Percentiles rank a stretch among this genome's conserved stretches.
These are phyloP conservation scores for Helotiales sp. DNA, from an alignment of 2,329 filamentous ascomycete species.

Conservation along the genomic window DNA sequence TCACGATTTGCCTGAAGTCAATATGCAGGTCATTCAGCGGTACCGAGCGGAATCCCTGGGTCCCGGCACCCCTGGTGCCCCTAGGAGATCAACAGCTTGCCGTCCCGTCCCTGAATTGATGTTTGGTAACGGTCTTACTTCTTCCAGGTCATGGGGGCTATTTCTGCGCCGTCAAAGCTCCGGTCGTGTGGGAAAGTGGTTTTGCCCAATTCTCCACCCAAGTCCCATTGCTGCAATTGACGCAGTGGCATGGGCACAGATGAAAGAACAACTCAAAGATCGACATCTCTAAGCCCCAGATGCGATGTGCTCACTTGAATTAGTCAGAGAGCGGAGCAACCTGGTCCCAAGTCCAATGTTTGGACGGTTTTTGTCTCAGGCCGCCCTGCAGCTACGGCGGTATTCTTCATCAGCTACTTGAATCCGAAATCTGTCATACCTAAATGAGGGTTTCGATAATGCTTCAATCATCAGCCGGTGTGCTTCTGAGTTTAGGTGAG, in stretches of 20 bases:
- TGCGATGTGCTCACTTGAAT: neutral
- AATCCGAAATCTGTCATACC: neutral
- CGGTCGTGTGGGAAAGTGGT: neutral
- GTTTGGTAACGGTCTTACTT: conserved; percentile 1
- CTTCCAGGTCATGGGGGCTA: conserved; percentile 1
- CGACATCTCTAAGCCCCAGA: neutral
- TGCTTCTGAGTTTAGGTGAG: neutral
- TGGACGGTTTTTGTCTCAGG: neutral
- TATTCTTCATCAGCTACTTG: neutral
- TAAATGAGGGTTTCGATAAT: neutral
- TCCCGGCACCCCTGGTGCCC: neutral
- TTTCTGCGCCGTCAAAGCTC: neutral
- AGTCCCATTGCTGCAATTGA: neutral
- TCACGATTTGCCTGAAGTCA: neutral
- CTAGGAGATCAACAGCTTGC: conserved; percentile 6
- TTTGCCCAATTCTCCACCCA: neutral
- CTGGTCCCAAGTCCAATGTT: neutral
- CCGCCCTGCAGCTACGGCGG: neutral
- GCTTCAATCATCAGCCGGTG: neutral
- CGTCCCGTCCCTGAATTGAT: neutral
- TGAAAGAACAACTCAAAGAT: neutral
- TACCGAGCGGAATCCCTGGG: conserved; percentile 1
- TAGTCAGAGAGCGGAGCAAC: neutral
- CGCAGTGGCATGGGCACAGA: neutral
- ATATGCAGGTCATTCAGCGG: neutral